A percentile compares a stretch with the other conserved stretches of the same genome.
These are phyloP conservation scores for Kalmusia sp. DNA, from an alignment of 2,329 filamentous ascomycete genomes.

Conservation along the genomic window DNA sequence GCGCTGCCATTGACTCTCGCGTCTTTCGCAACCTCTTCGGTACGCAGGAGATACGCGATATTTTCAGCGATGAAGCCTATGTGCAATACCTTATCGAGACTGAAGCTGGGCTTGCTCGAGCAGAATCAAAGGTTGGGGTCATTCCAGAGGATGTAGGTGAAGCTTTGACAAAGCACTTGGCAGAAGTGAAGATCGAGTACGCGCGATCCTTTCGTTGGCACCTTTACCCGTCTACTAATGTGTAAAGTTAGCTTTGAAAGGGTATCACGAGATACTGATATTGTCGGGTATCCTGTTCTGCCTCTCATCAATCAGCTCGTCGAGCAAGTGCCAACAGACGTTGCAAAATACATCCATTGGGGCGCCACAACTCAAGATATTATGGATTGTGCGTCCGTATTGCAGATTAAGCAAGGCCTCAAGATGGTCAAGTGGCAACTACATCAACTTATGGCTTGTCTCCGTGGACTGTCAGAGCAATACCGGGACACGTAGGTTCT, in stretches of 20 bases:
- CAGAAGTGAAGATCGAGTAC: too few species aligned
- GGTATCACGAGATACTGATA: constrained; percentile 56
- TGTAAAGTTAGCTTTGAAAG: constrained; percentile 52
- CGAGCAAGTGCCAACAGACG: constrained; percentile 44
- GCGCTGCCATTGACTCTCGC: constrained; percentile 58
- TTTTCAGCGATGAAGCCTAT: constrained; percentile 60
- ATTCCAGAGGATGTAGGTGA: constrained; percentile 53
- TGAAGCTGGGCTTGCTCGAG: constrained; percentile 60
- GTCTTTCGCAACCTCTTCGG: constrained; percentile 61
- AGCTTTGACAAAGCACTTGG: too few species aligned
- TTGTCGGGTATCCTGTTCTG: constrained; percentile 63
- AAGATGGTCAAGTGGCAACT: constrained; percentile 56
- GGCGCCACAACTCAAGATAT: constrained; percentile 67
- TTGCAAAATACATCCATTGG: constrained; percentile 62
- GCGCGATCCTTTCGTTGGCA: too few species aligned
- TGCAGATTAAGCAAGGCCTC: constrained; percentile 62
- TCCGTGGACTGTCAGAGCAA: too few species aligned
- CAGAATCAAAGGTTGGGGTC: constrained; percentile 56
- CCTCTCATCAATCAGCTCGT: constrained; percentile 59
- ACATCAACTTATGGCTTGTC: too few species aligned
- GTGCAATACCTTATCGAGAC: constrained; percentile 58
- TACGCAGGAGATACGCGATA: constrained; percentile 58
- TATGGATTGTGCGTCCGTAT: constrained; percentile 61
- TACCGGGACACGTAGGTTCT: too few species aligned
- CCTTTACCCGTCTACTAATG: constrained; percentile 32